Conservation (phyloP, 345 rosid species). For the Camelina sativa region DNA sequence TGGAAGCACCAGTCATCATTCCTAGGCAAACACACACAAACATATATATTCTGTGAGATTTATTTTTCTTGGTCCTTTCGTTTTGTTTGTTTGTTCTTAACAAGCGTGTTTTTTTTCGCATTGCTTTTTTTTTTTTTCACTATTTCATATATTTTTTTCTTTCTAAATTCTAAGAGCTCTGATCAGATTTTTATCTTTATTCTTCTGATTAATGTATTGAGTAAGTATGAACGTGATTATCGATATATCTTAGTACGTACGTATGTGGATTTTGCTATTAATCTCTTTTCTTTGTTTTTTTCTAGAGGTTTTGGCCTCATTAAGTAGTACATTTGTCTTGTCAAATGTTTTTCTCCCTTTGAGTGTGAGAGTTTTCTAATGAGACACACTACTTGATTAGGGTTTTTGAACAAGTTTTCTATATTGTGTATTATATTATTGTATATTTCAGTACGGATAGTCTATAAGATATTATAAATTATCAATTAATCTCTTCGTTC, state of each 20-base stretch:
- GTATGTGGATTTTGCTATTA: slow-evolving; percentile 23
- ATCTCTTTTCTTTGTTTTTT: neutral
- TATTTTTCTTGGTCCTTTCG: slow-evolving; percentile 32
- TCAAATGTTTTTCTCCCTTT: slow-evolving; percentile 28
- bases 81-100: slow-evolving; percentile 40
- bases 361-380: slow-evolving; percentile 30
- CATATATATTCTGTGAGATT: slow-evolving; percentile 40
- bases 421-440: neutral
- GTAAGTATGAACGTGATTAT: slow-evolving; percentile 35
- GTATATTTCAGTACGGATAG: slow-evolving; percentile 22
- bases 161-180: slow-evolving; percentile 16
- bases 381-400: slow-evolving; percentile 28
- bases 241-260: slow-evolving; percentile 27
- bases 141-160: slow-evolving; percentile 16
- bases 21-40: slow-evolving; percentile 45
- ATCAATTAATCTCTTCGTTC: neutral
- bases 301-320: slow-evolving; percentile 27
- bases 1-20: slow-evolving; percentile 47
- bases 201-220: slow-evolving; percentile 37
- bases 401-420: slow-evolving; percentile 17
- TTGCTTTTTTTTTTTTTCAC: slow-evolving; percentile 8
- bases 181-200: slow-evolving; percentile 34
- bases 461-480: slow-evolving; percentile 22
- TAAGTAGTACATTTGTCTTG: slow-evolving; percentile 22
- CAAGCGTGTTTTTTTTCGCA: slow-evolving; percentile 42